Base-by-base conservation (phyloP, 768 basidiomycete genomes). In the Boletales sp. region DNA sequence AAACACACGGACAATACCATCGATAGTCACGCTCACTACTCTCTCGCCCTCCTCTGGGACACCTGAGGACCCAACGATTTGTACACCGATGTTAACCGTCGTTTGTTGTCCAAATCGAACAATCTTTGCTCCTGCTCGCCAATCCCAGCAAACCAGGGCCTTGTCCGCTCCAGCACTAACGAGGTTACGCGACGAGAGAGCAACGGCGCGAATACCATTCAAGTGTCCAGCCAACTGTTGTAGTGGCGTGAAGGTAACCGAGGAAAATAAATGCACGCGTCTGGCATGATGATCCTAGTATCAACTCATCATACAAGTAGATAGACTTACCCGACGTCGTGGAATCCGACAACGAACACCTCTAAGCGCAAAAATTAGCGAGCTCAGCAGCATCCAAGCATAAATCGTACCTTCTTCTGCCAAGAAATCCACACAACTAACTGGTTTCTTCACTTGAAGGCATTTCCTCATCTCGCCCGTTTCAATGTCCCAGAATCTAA, bases 91-190 rank as follows among this genome's bases (percentile, higher is more conserved):
- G 60, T 90, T 92, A 57, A 92, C 81, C 8, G 90, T 94, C 10
- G 90, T 94, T 71, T 94, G 91, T 64, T 95, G 93, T 1, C 92
- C 93, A 58, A 94, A 94, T 15, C 90, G 74, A 34, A 92, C 87
- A 42, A 93, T 86, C 74, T 94, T 95, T 11, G 82, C 84, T 12
- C 93, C 93, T 0, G 86, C 77, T 5, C 91, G 80, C 90, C 89
- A 91, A 67, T 92, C 88, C 90, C 89, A 94, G 58, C 87, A 90
- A 13, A 94, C 91, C 18, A 84, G 67, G 1, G 80, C 82, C 59
- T 85, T 84, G 55, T 85, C 71, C 63, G 85, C 65, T 68, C 92
- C 75, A 0, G 93, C 93, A 2, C 89, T 91, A 27, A 94, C 90
- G 14, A 94, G 82, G 56, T 90, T 89, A 61, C 83, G 84, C 3